Evolutionary conservation across 495 filamentous ascomycete species (phyloP).

Genomic region (Sporormia fimetaria): DNA sequence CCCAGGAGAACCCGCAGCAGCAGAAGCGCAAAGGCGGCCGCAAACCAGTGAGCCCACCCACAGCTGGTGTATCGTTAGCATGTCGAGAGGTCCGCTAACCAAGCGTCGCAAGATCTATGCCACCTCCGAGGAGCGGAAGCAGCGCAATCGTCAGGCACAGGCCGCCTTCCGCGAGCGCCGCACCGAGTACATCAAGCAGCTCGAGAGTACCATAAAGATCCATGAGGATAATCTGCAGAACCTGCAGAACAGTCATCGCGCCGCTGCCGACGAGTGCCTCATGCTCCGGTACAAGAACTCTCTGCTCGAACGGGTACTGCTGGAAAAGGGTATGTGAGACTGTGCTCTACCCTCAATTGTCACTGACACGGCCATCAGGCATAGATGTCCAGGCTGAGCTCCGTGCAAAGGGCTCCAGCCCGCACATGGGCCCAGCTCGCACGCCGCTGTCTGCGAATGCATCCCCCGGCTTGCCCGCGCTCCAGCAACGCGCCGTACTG

Average conservation of each 20-base stretch:
- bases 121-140: constrained; percentile 95
- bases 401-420: constrained; percentile 71
- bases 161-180: constrained; percentile 92
- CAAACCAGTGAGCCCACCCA: constrained; percentile 67
- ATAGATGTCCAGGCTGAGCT: constrained; percentile 97
- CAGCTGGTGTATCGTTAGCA: constrained; percentile 14
- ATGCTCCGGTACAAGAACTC: constrained; percentile 99
- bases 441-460: constrained; percentile 48
- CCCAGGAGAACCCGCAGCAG: constrained; percentile 47
- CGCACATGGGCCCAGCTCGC: constrained; percentile 52
- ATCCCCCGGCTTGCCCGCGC: constrained; percentile 47
- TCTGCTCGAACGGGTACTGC: constrained; percentile 80
- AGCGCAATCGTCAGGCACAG: constrained; percentile 93
- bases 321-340: constrained; percentile 69
- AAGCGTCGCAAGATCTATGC: constrained; percentile 69
- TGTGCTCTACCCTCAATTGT: background rate
- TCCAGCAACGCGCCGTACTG: constrained; percentile 63
- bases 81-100: constrained; percentile 26
- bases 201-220: constrained; percentile 93
- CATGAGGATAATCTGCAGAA: constrained; percentile 89
- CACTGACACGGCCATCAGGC: constrained; percentile 40
- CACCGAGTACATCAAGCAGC: constrained; percentile 98
- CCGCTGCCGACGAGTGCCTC: constrained; percentile 90
- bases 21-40: constrained; percentile 94
- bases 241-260: constrained; percentile 86